Base-by-base conservation (phyloP, 164 flowering plant species). In the Nymphaea thermarum region DNA sequence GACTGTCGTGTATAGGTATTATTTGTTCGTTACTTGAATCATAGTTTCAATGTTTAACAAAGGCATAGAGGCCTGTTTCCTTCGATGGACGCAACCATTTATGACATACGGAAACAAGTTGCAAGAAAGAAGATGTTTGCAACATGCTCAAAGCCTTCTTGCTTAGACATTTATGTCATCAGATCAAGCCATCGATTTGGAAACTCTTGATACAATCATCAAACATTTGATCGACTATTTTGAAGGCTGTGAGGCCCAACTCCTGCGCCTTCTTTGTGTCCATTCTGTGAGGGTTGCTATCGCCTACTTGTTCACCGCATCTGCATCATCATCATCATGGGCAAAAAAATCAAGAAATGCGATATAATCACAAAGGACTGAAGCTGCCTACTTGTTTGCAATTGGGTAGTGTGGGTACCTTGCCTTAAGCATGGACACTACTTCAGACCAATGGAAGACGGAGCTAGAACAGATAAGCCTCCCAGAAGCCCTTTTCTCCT, bases 181-280 rank as follows among this genome's bases (percentile, higher is more conserved):
- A 85, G 4, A 93, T 86, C 70, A 88, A 78, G 2, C 89, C 95
- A 66, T 79, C 85, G 2, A 82, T 83, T 65, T 87, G 93, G 78
- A 94, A 88, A 75, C 97, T 91, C 65, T 74, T 79, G 79, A 91
- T 80, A 82, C 91, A 90, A 65, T 90, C 98, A 70, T 90, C 89
- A 77, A 91, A 92, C 97, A 94, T 91, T 68, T 88, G 77, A 25
- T 82, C 77, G 17, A 92, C 63, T n/a, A 86, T 72, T 75, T 87
- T 94, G 75, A 90, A 80, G 42, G 77, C 64, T 65, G 86, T 82
- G n/a, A 85, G 82, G 63, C 98, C 97, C 79, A 94, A 67, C 63
- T 85, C 71, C 64, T 62, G 59, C 61, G 91, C 82, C 84, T 94
- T 91, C 78, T 80, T 80, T 17, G 85, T 79, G 72, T 91, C 99